Base-by-base conservation (phyloP, 164 flowering plant species). In the Sedum album region DNA sequence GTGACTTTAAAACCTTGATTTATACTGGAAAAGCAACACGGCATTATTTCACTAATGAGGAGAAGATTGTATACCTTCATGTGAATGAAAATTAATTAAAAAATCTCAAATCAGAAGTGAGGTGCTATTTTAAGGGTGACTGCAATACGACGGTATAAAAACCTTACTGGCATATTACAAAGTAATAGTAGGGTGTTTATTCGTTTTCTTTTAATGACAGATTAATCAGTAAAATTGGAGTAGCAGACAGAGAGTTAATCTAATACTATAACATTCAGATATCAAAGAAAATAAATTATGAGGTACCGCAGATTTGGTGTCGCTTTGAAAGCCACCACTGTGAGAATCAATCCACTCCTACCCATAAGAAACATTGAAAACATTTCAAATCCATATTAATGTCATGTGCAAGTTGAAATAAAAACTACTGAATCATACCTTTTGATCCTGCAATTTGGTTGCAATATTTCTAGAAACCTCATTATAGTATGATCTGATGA, bases 301-400 rank as follows among this genome's bases (percentile, higher is more conserved):
- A 53, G 26, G 30, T 53, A 53, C 60, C 60, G 11, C 6, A 53
- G 60, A 53, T 21, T 53, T 23, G 5, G 60, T 23, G 60, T 53
- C 11, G 0, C 30, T 53, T 53, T 53, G 13, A 10, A 23, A 53
- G 60, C 60, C 60, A 53, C 23, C 11, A 23, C 65, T 80, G 69
- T 75, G 70, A 66, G 77, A 36, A 28, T 68, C 73, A 44, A 82
- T 28, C 86, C 86, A 84, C n/a, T 74, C 83, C 89, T 86, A 63
- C 13, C 18, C 44, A 74, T 68, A 63, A 63, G 11, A 66, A 17
- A 18, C 23, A 66, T 66, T 42, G 66, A 60, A 51, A 25, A 60
- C 25, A 55, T 49, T 21, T 60, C 46, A 35, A 55, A 20, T n/a
- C 42, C 25, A 55, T 26, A 35, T 0, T n/a, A 11, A 48, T 62